Conservation (phyloP, 1,139 yeast genomes). For the Scheffersomyces insectosa region DNA sequence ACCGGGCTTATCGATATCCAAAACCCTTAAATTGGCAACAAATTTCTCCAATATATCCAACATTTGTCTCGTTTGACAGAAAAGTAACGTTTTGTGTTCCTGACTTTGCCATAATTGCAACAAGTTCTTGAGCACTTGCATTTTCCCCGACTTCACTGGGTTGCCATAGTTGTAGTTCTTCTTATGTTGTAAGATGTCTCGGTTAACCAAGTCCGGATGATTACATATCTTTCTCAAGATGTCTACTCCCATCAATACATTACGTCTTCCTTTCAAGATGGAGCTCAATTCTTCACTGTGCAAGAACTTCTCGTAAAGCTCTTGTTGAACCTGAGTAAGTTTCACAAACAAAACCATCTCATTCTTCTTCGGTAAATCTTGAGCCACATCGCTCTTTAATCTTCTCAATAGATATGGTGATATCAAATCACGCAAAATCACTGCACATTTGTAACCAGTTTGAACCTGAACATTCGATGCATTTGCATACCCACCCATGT, state of each 20-base stretch:
- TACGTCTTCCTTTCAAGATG: constrained; percentile 73
- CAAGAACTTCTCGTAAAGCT: constrained; percentile 70
- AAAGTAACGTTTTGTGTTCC: constrained; percentile 75
- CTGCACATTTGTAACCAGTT: constrained; percentile 95
- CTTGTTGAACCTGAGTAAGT: constrained; percentile 73
- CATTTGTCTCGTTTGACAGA: constrained; percentile 95
- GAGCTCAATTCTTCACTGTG: constrained; percentile 74
- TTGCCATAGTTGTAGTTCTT: constrained; percentile 59
- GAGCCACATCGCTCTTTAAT: constrained; percentile 93
- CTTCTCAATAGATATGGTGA: constrained; percentile 87
- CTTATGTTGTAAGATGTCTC: constrained; percentile 45
- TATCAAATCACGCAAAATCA: constrained; percentile 80
- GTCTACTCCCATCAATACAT: constrained; percentile 88
- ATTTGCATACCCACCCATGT: constrained; percentile 97
- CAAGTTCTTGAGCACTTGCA: constrained; percentile 82
- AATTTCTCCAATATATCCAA: constrained; percentile 77
- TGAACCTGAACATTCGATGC: constrained; percentile 96
- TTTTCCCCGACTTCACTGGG: constrained; percentile 77
- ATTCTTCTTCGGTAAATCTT: constrained; percentile 87
- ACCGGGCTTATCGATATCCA: constrained; percentile 22
- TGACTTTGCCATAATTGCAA: constrained; percentile 75
- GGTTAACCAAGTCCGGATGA: constrained; percentile 85
- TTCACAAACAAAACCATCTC: constrained; percentile 94
- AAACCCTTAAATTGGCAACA: constrained; percentile 39
- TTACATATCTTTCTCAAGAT: constrained; percentile 88